Evolutionary conservation across 768 basidiomycete species (phyloP), one percentile per base, ranked within the genome.

Genomic region (Cyathus striatus): DNA sequence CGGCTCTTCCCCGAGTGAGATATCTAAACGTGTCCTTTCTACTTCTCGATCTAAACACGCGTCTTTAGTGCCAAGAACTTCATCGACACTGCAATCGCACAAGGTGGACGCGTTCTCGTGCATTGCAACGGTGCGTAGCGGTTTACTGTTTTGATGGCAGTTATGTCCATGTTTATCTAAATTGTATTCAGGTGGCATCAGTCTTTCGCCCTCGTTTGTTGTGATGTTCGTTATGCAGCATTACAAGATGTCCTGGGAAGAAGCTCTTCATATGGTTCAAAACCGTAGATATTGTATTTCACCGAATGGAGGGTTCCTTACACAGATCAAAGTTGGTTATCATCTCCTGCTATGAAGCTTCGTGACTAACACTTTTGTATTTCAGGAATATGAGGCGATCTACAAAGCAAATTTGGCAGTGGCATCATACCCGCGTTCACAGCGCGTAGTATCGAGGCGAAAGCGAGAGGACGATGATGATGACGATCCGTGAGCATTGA

Each of bases 201-300:
- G 83, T 46, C 70, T 92, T 9, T 91, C 89, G 2, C 90, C 90
- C 0, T 78, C 90, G 1, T 91, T 93, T 45, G 90, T 91, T 18
- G 86, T 93, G 41, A 92, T 92, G 87, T 93, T 88, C 57, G 89
- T 89, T 26, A 93, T 93, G 90, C 84, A 88, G 46, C 78, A 85
- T 53, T 81, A 81, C 58, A 78, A 79, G 22, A 64, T 91, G 22
- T 81, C 81, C 27, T 92, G 86, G 85, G 90, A 92, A 66, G 89
- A 93, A 43, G 90, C 90, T 0, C 69, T 93, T 38, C 89, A 90
- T 54, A 64, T 87, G 55, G 90, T 93, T 3, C 90, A 93, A 61
- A 92, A 92, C 50, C 75, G 91, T 37, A 77, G 92, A 35, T 96
- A 95, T 54, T 96, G 92, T 61, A 93, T 94, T 49, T 90, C 89